phyloP scores from a whole-genome alignment of 2,329 filamentous ascomycete species.

The Exophiala dermatitidis region DNA sequence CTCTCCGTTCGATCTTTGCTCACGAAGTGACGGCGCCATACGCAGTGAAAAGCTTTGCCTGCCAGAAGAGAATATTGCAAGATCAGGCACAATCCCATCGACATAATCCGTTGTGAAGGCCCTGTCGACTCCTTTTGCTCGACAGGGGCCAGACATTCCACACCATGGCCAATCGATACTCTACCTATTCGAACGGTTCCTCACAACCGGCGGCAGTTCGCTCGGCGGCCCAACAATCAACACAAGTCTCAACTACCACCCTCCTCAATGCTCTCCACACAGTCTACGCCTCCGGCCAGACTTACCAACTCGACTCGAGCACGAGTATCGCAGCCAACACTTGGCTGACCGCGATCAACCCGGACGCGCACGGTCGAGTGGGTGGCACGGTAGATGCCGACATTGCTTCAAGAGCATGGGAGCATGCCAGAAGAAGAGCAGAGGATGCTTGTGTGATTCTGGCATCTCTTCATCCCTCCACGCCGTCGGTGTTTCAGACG shows the following conservation, averaged over 20 bases:
- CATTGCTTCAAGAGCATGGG: constrained; percentile 79
- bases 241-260: constrained; percentile 85
- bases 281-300: constrained; percentile 70
- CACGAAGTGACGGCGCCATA: neutral
- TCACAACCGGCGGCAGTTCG: constrained; percentile 50
- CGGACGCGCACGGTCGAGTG: constrained; percentile 58
- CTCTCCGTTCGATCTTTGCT: neutral
- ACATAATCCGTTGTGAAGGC: constrained; percentile 3
- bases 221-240: constrained; percentile 57
- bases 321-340: constrained; percentile 93
- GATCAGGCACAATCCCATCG: neutral
- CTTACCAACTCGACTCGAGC: constrained; percentile 82
- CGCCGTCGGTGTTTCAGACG: constrained; percentile 73
- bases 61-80: neutral
- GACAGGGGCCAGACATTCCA: constrained; percentile 15
- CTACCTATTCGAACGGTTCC: constrained; percentile 55
- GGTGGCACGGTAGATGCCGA: constrained; percentile 75
- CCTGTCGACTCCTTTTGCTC: constrained; percentile 19
- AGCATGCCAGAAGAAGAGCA: constrained; percentile 86
- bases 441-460: constrained; percentile 92
- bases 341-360: constrained; percentile 74
- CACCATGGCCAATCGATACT: constrained; percentile 54
- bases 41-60: neutral
- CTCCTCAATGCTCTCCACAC: constrained; percentile 88
- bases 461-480: constrained; percentile 79